Base-by-base conservation (phyloP, 2,329 filamentous ascomycete species). In the Aureobasidium sp. region DNA sequence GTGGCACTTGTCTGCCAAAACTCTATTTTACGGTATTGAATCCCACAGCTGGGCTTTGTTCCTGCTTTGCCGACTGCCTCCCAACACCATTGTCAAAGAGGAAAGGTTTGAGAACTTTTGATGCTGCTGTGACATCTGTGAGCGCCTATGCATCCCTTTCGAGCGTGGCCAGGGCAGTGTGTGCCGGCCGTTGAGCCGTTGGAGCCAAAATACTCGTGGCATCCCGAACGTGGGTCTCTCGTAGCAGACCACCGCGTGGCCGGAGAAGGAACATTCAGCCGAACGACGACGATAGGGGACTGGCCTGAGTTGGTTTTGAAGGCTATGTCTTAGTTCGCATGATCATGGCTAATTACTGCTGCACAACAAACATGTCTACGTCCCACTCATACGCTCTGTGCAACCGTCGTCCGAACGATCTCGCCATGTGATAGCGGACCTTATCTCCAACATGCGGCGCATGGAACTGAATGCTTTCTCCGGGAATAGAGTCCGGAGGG, bases 391-490 rank as follows among this genome's bases (percentile, higher is more conserved):
- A 86, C 0, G 76, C 74, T 49, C 79, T 70, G 36, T 67, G 72
- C 37, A 85, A 66, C 22, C 82, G 71, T 47, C 81, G 70, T 0
- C 81, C 82, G 67, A 76, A 70, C 1, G 76, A 67, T 49, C 82
- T 73, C 0, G 79, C 81, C 17, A 67, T 0, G 65, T 60, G 64
- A 63, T 80, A 83, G 0, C 78, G 71, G 1, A 86, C 73, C 68
- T 84, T 84, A 0, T 72, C 71, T 1, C 65, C 67, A 0, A 82
- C 81, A 69, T 86, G 82, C 3, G 83, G 83, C 65, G 85, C 82
- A 65, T 86, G 81, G 63, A 86, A 82, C 55, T 84, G 79, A 29
- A 86, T 86, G 8, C 76, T 77, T 5, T 77, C 69, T 51, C 78
- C 73, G 0, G 77, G 73, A 61, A 79, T 75, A n/a, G 76, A 57